Conservation (phyloP, 163 green algal genomes). For the Chlorella variabilis region DNA sequence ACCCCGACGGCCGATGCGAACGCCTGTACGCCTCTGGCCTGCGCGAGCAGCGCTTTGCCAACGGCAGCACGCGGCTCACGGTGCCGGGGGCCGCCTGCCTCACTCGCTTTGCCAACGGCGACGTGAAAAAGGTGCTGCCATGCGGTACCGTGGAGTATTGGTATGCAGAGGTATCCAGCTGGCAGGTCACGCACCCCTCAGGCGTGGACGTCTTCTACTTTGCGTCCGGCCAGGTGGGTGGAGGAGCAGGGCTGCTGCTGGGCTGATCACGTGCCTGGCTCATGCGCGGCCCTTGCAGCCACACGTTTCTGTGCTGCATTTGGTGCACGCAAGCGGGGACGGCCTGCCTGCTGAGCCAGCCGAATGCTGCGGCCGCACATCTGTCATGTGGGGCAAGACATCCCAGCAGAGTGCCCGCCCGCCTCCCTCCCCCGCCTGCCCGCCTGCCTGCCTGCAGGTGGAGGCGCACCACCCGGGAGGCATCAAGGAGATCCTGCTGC, state of each 20-base stretch:
- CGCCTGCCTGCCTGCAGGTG: too few species aligned
- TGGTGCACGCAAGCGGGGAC: neutral
- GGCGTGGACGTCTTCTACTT: slow-evolving; percentile 92
- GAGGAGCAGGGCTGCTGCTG: too few species aligned
- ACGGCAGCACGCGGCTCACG: slow-evolving; percentile 43
- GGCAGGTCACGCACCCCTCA: slow-evolving; percentile 72
- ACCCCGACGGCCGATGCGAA: slow-evolving; percentile 46
- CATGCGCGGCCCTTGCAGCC: too few species aligned
- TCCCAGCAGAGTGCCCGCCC: too few species aligned
- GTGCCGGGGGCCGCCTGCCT: slow-evolving; percentile 39
- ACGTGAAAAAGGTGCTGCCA: slow-evolving; percentile 49
- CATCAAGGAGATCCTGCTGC: slow-evolving; percentile 68
- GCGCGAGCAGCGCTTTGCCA: slow-evolving; percentile 43
- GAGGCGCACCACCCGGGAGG: slow-evolving; percentile 83
- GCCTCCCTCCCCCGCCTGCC: too few species aligned
- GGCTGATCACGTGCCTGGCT: too few species aligned
- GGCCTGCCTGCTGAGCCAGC: too few species aligned
- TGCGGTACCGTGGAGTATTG: slow-evolving; percentile 75
- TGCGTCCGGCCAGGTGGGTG: slow-evolving; percentile 69
- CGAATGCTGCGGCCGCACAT: too few species aligned
- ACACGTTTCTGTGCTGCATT: neutral
- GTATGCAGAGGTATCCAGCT: slow-evolving; percentile 78
- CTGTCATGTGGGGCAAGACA: too few species aligned
- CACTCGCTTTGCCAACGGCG: slow-evolving; percentile 60
- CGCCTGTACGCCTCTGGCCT: slow-evolving; percentile 37